A percentile compares a stretch with the other conserved stretches of the same genome.
These are phyloP conservation scores for Ascochyta viciae-villosae DNA, from an alignment of 2,329 filamentous ascomycete species.

Conservation along the genomic window DNA sequence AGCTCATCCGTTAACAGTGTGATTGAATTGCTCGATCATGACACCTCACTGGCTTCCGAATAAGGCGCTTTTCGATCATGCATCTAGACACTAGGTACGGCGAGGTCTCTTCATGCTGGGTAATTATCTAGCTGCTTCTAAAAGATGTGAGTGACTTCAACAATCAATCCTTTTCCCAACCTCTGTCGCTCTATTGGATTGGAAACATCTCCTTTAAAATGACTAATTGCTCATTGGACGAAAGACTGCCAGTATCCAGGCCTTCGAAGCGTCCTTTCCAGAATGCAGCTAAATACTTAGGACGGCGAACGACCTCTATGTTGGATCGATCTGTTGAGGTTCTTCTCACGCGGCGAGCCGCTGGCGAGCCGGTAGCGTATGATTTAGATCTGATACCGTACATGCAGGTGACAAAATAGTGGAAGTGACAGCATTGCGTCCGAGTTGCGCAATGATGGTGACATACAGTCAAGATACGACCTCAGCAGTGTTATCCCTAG, in stretches of 20 bases:
- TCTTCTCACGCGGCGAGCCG: neutral
- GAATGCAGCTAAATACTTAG: conserved; percentile 12
- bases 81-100: conserved; percentile 5
- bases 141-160: conserved; percentile 5
- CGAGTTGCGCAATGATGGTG: neutral
- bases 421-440: neutral
- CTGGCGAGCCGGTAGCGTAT: neutral
- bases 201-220: neutral
- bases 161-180: neutral
- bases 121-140: neutral
- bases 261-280: neutral
- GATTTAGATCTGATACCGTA: neutral
- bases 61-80: neutral
- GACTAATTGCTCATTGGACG: neutral
- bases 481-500: neutral
- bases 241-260: neutral
- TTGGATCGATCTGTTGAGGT: conserved; percentile 13
- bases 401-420: conserved; percentile 2
- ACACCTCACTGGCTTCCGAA: neutral
- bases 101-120: neutral
- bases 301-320: conserved; percentile 10
- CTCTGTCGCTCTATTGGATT: neutral
- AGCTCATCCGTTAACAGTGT: neutral
- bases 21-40: neutral
- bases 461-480: neutral